These are phyloP conservation scores for Pleurotus pulmonarius DNA, from an alignment of 768 basidiomycete species.

Conservation along the genomic window DNA sequence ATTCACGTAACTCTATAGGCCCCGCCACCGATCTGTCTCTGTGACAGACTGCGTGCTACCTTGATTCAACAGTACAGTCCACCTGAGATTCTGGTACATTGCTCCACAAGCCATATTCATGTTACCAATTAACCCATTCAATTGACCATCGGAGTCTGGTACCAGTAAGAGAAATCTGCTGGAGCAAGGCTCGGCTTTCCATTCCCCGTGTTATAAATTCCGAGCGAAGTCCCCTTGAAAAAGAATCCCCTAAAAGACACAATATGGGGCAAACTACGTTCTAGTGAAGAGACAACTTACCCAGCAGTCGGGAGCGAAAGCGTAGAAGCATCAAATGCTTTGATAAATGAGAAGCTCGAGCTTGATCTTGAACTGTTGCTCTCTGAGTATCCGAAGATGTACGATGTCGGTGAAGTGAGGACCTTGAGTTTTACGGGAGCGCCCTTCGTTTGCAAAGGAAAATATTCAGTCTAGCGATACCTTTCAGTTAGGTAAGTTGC, in stretches of 20 bases:
- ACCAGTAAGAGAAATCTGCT: slow-evolving; percentile 35
- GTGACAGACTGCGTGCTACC: slow-evolving; percentile 59
- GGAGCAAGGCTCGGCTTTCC: slow-evolving; percentile 29
- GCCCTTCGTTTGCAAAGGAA: slow-evolving; percentile 17
- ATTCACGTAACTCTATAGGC: slow-evolving; percentile 31
- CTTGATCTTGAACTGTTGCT: slow-evolving; percentile 13
- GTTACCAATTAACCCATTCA: too few relatives aligned
- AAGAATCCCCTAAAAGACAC: slow-evolving; percentile 25
- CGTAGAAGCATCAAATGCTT: slow-evolving; percentile 26
- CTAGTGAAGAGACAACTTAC: slow-evolving; percentile 17
- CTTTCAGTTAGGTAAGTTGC: too few relatives aligned
- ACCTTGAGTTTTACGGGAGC: slow-evolving; percentile 27
- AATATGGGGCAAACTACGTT: background rate
- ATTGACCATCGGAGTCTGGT: slow-evolving; percentile 18
- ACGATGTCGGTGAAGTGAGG: slow-evolving; percentile 24
- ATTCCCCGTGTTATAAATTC: slow-evolving; percentile 34
- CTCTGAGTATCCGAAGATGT: slow-evolving; percentile 30
- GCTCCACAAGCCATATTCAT: too few relatives aligned
- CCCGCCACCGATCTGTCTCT: slow-evolving; percentile 70
- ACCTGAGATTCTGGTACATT: slow-evolving; percentile 78
- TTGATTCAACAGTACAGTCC: slow-evolving; percentile 77
- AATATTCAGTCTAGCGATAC: slow-evolving; percentile 7
- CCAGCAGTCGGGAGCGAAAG: slow-evolving; percentile 29
- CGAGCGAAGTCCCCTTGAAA: slow-evolving; percentile 35
- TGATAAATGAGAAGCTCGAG: slow-evolving; percentile 18